Conservation (phyloP, 352 stramenopile species). For the Plasmopara muralis region DNA sequence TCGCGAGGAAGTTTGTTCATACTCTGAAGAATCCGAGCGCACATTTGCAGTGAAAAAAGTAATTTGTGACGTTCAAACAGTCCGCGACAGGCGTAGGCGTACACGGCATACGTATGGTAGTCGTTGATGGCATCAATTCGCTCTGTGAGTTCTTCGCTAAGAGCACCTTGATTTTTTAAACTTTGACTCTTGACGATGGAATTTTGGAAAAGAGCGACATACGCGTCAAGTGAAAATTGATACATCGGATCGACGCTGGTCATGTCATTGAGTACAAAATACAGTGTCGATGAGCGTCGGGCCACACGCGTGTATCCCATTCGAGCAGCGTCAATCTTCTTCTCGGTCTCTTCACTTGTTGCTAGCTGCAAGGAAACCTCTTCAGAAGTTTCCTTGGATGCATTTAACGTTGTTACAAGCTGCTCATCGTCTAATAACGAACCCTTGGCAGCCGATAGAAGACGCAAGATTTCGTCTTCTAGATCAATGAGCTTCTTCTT, state of each 20-base stretch:
- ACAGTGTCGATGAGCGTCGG: constrained; percentile 90
- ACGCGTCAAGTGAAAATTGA: constrained; percentile 94
- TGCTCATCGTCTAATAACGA: constrained; percentile 92
- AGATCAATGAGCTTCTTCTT: constrained; percentile 95
- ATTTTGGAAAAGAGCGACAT: constrained; percentile 92
- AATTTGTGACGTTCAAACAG: constrained; percentile 96
- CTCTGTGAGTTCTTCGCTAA: constrained; percentile 79
- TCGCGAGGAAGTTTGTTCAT: constrained; percentile 87
- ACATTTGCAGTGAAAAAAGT: constrained; percentile 94
- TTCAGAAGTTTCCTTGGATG: constrained; percentile 92
- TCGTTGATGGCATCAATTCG: constrained; percentile 92
- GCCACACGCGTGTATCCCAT: constrained; percentile 91
- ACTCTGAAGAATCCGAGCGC: constrained; percentile 87
- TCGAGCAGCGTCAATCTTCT: constrained; percentile 91
- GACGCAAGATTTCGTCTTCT: constrained; percentile 92
- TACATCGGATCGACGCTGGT: constrained; percentile 95
- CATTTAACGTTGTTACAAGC: constrained; percentile 92
- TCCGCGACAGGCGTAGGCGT: constrained; percentile 91
- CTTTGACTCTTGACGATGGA: constrained; percentile 87
- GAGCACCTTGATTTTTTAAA: constrained; percentile 68
- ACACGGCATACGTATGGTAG: constrained; percentile 93
- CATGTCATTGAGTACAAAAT: constrained; percentile 96
- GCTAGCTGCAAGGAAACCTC: constrained; percentile 91
- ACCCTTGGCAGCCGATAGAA: constrained; percentile 88
- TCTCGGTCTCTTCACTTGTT: constrained; percentile 92